Evolutionary conservation across 2,329 filamentous ascomycete genomes (phyloP), one percentile per base, ranked within the genome.

Genomic region (Stenocarpella maydis): DNA sequence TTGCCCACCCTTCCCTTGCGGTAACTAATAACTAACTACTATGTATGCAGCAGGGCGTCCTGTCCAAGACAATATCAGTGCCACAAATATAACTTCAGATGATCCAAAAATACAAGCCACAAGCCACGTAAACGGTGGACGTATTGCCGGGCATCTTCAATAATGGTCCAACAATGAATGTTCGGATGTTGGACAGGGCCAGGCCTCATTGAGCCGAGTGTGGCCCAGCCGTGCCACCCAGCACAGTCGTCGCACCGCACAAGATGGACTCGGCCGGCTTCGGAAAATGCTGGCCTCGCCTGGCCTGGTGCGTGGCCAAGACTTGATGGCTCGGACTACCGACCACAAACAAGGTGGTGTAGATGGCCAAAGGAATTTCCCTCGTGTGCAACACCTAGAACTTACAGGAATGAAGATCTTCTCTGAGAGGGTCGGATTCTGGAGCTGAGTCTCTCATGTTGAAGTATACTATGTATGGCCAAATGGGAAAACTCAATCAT

Each of bases 71-170:
- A 49, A 17, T 34, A 21, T 19, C 58, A 21, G 58, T 63, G 43
- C 28, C 28, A 47, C 58, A 63, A 63, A 49, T 49, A 63, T 63
- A 58, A 58, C 58, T 63, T 63, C 28, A 49, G 58, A 63, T 37
- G 58, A 49, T 49, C 58, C 58, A 63, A 63, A 63, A 63, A 63
- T 63, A 63, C 43, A 63, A 63, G 58, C 58, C 58, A 49, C 58
- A 63, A 47, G 58, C 58, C 58, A 49, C 43, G 19, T 24, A 63
- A 63, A 63, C 58, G 58, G 58, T 37, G 41, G 15, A 49, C 10
- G 58, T 41, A 61, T 47, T 34, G 58, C 37, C n/a, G 43, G 6
- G 12, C 21, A 34, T 47, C 55, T 47, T 47, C 55, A 34, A 47
- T 41, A 28, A 47, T n/a, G n/a, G 21, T 47, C 31, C 55, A 34